These are phyloP conservation scores for Beauveria scarabaeidicola DNA, from an alignment of 2,329 filamentous ascomycete genomes.

Conservation along the genomic window DNA sequence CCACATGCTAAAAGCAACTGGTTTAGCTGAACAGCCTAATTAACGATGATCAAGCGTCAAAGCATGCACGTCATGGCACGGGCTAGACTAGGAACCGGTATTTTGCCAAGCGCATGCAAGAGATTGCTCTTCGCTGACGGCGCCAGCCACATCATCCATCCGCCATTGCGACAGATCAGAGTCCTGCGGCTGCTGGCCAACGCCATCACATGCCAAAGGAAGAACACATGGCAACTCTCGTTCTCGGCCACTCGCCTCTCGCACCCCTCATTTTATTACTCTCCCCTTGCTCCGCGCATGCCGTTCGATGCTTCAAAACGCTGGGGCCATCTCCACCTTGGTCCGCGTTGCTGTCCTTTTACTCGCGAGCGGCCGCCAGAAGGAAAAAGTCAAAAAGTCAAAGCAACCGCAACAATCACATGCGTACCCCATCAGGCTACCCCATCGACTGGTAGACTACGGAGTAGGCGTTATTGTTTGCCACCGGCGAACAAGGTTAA, in stretches of 20 bases:
- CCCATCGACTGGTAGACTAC: background rate
- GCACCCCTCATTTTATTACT: background rate
- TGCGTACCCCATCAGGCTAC: background rate
- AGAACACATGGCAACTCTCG: no score
- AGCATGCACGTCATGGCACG: no score
- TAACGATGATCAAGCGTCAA: no score
- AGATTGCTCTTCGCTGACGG: no score
- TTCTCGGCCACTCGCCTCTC: background rate
- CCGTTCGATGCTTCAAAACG: background rate
- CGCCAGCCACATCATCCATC: no score
- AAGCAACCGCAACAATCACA: conserved; percentile 1
- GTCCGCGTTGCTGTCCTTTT: background rate
- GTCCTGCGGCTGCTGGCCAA: no score
- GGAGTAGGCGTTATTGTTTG: background rate
- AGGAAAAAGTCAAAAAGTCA: background rate
- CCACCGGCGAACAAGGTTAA: background rate
- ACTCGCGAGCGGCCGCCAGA: background rate
- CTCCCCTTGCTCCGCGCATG: background rate
- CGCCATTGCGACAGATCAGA: no score
- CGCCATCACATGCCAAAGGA: no score
- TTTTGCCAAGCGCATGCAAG: no score
- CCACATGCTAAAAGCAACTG: no score
- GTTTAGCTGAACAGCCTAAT: no score
- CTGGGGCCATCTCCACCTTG: background rate
- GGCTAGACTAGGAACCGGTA: no score